Evolutionary conservation across 2,329 filamentous ascomycete species (phyloP).

Genomic region (Neofusicoccum sp.): DNA sequence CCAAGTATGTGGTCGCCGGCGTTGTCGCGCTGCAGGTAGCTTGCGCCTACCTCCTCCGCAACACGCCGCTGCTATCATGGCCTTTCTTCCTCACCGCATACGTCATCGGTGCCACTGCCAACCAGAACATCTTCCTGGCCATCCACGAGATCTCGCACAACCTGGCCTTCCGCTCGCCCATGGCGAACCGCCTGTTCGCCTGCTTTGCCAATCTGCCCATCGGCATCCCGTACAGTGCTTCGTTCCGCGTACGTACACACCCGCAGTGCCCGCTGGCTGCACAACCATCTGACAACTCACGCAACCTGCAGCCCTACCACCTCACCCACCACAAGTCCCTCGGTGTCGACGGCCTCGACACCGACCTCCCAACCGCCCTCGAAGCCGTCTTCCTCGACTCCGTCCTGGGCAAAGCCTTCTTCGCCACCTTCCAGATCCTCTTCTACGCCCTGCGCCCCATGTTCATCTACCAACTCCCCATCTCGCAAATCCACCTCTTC

Average conservation of each 20-base stretch:
- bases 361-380: conserved; percentile 87
- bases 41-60: conserved; percentile 74
- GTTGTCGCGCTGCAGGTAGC: conserved; percentile 82
- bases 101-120: conserved; percentile 88
- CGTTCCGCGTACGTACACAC: conserved; percentile 72
- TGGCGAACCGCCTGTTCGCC: conserved; percentile 82
- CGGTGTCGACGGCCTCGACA: conserved; percentile 93
- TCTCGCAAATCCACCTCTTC: conserved; percentile 81
- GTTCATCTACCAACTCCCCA: conserved; percentile 85
- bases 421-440: conserved; percentile 98
- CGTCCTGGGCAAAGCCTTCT: conserved; percentile 95
- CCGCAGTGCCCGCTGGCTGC: no score
- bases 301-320: conserved; percentile 75
- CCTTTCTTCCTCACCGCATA: conserved; percentile 87
- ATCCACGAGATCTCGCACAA: conserved; percentile 99
- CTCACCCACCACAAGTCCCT: conserved; percentile 99
- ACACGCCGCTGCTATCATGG: conserved; percentile 79
- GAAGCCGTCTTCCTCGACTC: conserved; percentile 95
- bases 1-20: conserved; percentile 84
- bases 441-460: conserved; percentile 98
- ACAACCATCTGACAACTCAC: no score
- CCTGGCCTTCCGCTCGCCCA: conserved; percentile 80
- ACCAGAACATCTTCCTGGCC: conserved; percentile 97
- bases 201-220: conserved; percentile 96
- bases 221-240: conserved; percentile 92